These are phyloP conservation scores for Fusarium proliferatum DNA, from an alignment of 2,329 filamentous ascomycete genomes.

Conservation along the genomic window DNA sequence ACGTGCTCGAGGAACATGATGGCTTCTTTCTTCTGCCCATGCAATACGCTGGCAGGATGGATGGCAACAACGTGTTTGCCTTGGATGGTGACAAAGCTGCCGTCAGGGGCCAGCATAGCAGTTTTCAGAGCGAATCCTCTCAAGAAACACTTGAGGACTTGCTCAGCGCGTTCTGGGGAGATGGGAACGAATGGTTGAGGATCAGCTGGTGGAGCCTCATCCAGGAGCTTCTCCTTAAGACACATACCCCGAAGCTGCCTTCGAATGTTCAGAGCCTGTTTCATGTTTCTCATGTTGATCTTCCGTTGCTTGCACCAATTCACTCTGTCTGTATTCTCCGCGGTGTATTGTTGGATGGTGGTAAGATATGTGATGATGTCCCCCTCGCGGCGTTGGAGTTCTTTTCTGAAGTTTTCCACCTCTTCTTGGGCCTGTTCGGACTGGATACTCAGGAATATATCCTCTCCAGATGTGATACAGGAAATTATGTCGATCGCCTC, in stretches of 20 bases:
- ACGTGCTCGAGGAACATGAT: slow-evolving; percentile 77
- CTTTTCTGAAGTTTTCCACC: slow-evolving; percentile 64
- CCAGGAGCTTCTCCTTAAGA: slow-evolving; percentile 62
- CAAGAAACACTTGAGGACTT: slow-evolving; percentile 70
- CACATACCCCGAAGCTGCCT: slow-evolving; percentile 70
- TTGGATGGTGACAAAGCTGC: slow-evolving; percentile 68
- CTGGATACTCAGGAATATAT: slow-evolving; percentile 70
- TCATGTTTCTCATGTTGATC: slow-evolving; percentile 70
- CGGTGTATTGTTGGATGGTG: slow-evolving; percentile 70
- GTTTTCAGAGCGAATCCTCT: slow-evolving; percentile 70
- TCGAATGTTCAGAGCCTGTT: slow-evolving; percentile 70
- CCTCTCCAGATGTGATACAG: slow-evolving; percentile 71
- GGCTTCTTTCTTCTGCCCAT: slow-evolving; percentile 71
- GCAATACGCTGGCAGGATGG: slow-evolving; percentile 71
- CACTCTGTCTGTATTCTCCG: slow-evolving; percentile 65
- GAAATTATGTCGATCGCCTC: slow-evolving; percentile 88
- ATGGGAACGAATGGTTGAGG: slow-evolving; percentile 67
- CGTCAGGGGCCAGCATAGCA: slow-evolving; percentile 69
- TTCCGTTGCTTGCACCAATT: slow-evolving; percentile 69
- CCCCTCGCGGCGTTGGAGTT: slow-evolving; percentile 70
- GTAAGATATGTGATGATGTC: slow-evolving; percentile 74
- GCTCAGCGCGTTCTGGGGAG: slow-evolving; percentile 64
- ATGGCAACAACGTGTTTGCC: slow-evolving; percentile 71
- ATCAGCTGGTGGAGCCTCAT: slow-evolving; percentile 59
- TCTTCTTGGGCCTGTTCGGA: slow-evolving; percentile 67